Percentiles rank a stretch among this genome's conserved stretches.
Conservation (phyloP, 169 alveolate species). For the Plasmodium relictum region DNA sequence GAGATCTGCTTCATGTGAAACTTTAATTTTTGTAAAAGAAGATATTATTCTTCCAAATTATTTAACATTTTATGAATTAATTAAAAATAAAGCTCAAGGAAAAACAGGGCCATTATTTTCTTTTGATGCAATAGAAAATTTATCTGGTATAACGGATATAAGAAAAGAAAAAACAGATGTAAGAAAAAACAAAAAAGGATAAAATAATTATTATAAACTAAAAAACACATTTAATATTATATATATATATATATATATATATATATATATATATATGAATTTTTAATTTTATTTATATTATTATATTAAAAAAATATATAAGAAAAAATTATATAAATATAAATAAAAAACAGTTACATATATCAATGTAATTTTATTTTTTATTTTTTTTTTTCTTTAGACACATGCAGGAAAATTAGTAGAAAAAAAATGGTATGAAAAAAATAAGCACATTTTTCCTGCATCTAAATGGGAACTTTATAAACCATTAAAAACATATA, state of each 20-base stretch:
- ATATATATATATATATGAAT: background rate
- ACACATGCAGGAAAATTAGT: slow-evolving; percentile 78
- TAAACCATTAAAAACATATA: slow-evolving; percentile 72
- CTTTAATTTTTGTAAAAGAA: slow-evolving; percentile 74
- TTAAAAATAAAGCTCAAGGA: slow-evolving; percentile 77
- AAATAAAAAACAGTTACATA: background rate
- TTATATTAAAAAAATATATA: background rate
- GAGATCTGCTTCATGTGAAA: slow-evolving; percentile 78
- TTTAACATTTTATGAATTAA: slow-evolving; percentile 76
- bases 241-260: background rate
- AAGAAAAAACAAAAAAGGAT: slow-evolving; percentile 27
- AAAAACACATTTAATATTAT: too few species aligned
- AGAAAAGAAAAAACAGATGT: slow-evolving; percentile 73
- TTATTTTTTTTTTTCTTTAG: slow-evolving; percentile 22
- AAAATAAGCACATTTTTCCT: slow-evolving; percentile 78
- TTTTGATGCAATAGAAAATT: slow-evolving; percentile 73
- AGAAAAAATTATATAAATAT: background rate
- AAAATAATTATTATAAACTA: background rate
- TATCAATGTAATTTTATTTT: background rate
- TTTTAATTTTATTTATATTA: too few species aligned
- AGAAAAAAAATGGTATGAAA: slow-evolving; percentile 79
- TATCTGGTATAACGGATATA: slow-evolving; percentile 60
- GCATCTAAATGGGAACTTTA: slow-evolving; percentile 80
- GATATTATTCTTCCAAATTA: slow-evolving; percentile 78
- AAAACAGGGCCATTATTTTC: slow-evolving; percentile 75